These are phyloP conservation scores for Podospora pseudopauciseta DNA, from an alignment of 495 filamentous ascomycete species.

Conservation along the genomic window DNA sequence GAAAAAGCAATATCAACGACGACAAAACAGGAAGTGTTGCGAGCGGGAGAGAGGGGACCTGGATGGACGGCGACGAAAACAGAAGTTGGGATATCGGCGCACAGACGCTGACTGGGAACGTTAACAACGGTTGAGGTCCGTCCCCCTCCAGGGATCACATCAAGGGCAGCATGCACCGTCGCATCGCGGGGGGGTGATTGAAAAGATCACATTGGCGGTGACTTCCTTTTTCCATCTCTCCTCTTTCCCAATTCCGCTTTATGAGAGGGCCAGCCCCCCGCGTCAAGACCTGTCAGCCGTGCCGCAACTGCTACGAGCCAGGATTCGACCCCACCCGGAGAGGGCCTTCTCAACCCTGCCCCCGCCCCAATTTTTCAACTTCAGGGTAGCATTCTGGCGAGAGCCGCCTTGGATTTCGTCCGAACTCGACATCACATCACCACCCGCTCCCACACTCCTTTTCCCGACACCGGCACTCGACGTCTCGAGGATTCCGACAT, in stretches of 20 bases:
- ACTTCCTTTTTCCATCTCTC: neutral
- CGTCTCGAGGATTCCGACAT: neutral
- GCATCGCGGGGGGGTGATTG: neutral
- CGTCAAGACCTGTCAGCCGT: neutral
- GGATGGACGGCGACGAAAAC: conserved; percentile 1
- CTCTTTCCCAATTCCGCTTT: neutral
- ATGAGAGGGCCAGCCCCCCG: neutral
- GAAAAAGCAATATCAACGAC: neutral
- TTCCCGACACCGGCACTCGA: neutral
- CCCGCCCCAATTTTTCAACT: neutral
- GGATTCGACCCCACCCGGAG: neutral
- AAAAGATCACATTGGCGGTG: neutral
- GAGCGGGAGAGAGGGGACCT: neutral
- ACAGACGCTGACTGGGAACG: neutral
- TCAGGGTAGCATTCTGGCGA: neutral
- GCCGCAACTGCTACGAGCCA: neutral
- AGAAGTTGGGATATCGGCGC: neutral
- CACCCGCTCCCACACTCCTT: neutral
- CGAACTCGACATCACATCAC: neutral
- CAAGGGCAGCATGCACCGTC: neutral
- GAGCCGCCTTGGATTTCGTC: neutral
- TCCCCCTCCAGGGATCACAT: neutral
- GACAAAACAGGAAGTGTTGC: neutral
- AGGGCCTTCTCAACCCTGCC: neutral
- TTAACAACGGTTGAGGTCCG: neutral